Base-by-base conservation (phyloP, 352 stramenopile genomes). In the Phytopythium chamaehyphon region DNA sequence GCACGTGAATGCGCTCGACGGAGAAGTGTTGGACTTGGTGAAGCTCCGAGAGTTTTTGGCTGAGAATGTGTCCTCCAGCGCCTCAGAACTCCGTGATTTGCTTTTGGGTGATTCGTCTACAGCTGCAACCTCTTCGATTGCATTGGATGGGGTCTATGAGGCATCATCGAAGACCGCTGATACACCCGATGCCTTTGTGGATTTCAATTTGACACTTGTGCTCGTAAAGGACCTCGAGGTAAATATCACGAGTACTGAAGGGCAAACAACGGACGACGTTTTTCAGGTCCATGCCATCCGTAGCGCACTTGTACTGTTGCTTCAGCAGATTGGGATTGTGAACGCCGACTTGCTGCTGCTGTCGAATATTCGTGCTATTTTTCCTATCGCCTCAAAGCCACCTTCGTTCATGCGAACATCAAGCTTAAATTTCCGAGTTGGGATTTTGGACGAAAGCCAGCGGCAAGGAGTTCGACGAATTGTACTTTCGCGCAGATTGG, bases 371-470 rank as follows among this genome's bases (percentile, higher is more conserved):
- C 28, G 12, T 18, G 35, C 49, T 14, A 48, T 58, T 18, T 10
- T 19, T 2, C 11, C 31, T 6, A 6, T 38, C 6, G 40, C 47
- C 26, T 42, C 35, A 5, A 16, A 26, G 21, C n/a, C 26, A 6
- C 21, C 37, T 12, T 22, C 26, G 1, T 66, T 35, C 47, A 3
- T 51, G 19, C 53, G 54, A 10, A 26, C 56, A 21, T 11, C 57
- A 18, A 26, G 46, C 24, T 12, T 55, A 21, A 50, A 48, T 22
- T 66, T 58, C 52, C 40, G 19, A 53, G 49, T 19, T 12, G 42
- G 12, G 6, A 59, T 66, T 21, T 50, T 45, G 7, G 59, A 66
- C n/a, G 59, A 62, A 51, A 66, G 59, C 23, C 59, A 62, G 47
- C 54, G 59, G 1, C 44, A 45, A 19, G 59, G 47, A 16, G 60